A percentile compares a stretch with the other conserved stretches of the same genome.
phyloP scores from a whole-genome alignment of 2,329 filamentous ascomycete species.

The Colletotrichum plurivorum region DNA sequence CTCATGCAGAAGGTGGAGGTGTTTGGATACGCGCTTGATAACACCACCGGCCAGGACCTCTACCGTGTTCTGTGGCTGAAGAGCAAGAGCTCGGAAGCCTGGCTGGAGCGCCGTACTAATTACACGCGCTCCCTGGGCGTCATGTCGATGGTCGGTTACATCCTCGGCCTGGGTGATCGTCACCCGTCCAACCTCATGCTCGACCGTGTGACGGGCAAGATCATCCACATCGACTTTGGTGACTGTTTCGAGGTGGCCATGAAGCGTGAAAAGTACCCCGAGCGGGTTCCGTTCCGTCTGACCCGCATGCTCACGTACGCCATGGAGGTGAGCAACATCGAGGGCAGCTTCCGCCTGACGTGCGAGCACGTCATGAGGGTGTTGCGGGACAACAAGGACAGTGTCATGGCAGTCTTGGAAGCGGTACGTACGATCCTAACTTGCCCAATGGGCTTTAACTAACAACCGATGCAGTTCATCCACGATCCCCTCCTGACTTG shows the following conservation, averaged over 20 bases:
- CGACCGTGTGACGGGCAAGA: constrained; percentile 94
- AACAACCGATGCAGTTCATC: constrained; percentile 79
- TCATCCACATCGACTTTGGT: constrained; percentile 98
- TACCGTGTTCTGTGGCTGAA: constrained; percentile 99
- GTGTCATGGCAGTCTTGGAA: constrained; percentile 97
- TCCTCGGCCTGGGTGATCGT: constrained; percentile 94
- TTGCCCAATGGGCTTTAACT: constrained; percentile 38
- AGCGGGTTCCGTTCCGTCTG: constrained; percentile 96
- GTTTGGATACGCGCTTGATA: constrained; percentile 98
- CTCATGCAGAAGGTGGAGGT: constrained; percentile 99
- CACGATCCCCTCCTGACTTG: constrained; percentile 99
- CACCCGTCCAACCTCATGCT: constrained; percentile 99
- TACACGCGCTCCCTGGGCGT: constrained; percentile 97
- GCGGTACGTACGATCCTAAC: constrained; percentile 76
- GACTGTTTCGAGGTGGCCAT: constrained; percentile 99
- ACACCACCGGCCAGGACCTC: constrained; percentile 97
- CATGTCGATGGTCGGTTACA: constrained; percentile 99
- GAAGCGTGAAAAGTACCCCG: constrained; percentile 99
- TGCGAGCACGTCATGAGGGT: constrained; percentile 99
- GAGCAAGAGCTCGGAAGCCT: constrained; percentile 97
- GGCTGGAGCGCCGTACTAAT: constrained; percentile 98
- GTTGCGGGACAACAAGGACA: constrained; percentile 96
- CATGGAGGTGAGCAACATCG: constrained; percentile 99
- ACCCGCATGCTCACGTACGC: constrained; percentile 99
- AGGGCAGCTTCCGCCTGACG: constrained; percentile 97